Evolutionary conservation across 306 rosid species (phyloP), one percentile per base, ranked within the genome.

Genomic region (Cicer cuneatum): DNA sequence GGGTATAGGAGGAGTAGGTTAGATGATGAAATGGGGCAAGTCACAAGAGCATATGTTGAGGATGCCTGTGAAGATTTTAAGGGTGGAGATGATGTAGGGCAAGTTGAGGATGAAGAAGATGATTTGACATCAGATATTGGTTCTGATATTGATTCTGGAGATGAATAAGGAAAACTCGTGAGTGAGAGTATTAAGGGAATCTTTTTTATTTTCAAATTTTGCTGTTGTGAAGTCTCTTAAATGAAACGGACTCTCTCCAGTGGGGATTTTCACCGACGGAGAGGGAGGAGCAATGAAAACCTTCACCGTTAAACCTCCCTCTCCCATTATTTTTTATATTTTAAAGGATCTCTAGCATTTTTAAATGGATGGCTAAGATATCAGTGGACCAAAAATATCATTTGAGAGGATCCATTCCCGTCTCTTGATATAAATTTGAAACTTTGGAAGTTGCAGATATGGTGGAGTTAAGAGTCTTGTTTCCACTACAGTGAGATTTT

Each of bases 1-100:
- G 82, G 92, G 45, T 89, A 69, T 24, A 78, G 79, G 66, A 85
- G 90, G 75, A 87, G 83, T 16, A 83, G 87, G 78, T 86, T 85
- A 16, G 91, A 83, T 57, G 85, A 85, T 69, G 92, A 86, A 77
- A 79, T 66, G 76, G 83, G 86, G 56, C 49, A 39, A 8, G 21
- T 78, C 16, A 59, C 88, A 58, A 78, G 89, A 53, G 90, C 69
- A 8, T 74, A 24, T 72, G 85, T 78, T 7, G 91, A 75, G 66
- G 82, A 84, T 83, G 71, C 15, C 51, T 72, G 69, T 71, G 83
- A 66, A 39, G 81, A 79, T 52, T 82, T 72, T 4, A 77, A 73
- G 11, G 89, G 53, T 18, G 75, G 65, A 69, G 15, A 73, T 78
- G 40, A 19, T 53, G 72, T 6, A 21, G 62, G 37, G 60, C 76